Evolutionary conservation across 2,329 filamentous ascomycete genomes (phyloP).

Genomic region (Hypoxylon sp.): DNA sequence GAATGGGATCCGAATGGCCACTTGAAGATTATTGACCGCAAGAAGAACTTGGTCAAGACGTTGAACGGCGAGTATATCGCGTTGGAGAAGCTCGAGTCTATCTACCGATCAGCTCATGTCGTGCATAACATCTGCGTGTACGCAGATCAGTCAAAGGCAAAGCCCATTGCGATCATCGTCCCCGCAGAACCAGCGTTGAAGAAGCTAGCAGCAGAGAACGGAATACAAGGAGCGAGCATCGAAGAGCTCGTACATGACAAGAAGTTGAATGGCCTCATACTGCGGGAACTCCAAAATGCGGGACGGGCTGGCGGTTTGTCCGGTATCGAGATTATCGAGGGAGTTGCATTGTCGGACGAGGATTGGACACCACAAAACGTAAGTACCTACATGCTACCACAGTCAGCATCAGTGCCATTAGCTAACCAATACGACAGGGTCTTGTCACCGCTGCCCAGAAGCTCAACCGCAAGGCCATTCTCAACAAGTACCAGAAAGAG

Average conservation of each 20-base stretch:
- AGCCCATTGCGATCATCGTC: conserved; percentile 71
- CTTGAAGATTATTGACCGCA: conserved; percentile 84
- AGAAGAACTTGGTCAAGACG: conserved; percentile 92
- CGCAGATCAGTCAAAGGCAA: conserved; percentile 65
- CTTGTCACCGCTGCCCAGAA: conserved; percentile 80
- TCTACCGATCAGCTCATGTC: conserved; percentile 66
- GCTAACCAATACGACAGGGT: conserved; percentile 62
- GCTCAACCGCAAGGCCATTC: conserved; percentile 77
- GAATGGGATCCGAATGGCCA: conserved; percentile 82
- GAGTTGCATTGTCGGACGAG: conserved; percentile 78
- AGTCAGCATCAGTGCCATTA: neutral
- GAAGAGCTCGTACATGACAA: conserved; percentile 78
- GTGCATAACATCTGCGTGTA: conserved; percentile 72
- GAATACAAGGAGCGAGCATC: conserved; percentile 69
- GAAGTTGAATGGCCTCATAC: conserved; percentile 74
- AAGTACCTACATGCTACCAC: conserved; percentile 55
- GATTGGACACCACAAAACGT: conserved; percentile 84
- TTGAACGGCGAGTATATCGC: conserved; percentile 87
- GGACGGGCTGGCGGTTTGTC: conserved; percentile 74
- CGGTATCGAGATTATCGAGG: conserved; percentile 79
- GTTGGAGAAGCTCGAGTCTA: conserved; percentile 77
- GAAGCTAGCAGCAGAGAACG: conserved; percentile 63
- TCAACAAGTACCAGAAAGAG: conserved; percentile 72
- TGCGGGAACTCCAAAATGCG: conserved; percentile 74
- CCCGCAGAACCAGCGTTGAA: conserved; percentile 69